phyloP scores from a whole-genome alignment of 2,329 filamentous ascomycete genomes.

The Pseudogymnoascus sp. region DNA sequence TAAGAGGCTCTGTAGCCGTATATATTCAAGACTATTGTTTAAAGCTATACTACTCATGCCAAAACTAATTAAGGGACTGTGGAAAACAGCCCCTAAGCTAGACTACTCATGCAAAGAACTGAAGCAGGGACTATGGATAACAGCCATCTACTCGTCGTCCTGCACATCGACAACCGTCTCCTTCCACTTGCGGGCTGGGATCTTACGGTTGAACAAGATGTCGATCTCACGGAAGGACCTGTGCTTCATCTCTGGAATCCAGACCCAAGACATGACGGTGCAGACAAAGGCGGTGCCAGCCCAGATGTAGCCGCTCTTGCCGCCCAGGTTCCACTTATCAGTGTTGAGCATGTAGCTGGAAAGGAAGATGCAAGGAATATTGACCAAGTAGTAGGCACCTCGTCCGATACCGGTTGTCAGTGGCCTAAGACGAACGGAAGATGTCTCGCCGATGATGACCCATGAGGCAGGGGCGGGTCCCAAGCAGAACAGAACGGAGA shows the following conservation, averaged over 20 bases:
- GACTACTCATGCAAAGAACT: not conserved
- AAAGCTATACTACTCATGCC: not conserved
- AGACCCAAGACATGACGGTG: conserved; percentile 39
- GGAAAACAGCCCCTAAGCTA: not conserved
- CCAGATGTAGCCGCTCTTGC: conserved; percentile 53
- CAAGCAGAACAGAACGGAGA: conserved; percentile 56
- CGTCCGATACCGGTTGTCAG: conserved; percentile 59
- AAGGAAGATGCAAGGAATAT: conserved; percentile 60
- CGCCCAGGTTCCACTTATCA: conserved; percentile 34
- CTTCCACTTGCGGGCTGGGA: conserved; percentile 35
- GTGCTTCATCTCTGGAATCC: conserved; percentile 47
- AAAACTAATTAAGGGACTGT: not conserved
- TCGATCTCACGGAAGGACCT: conserved; percentile 40
- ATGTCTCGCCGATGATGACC: conserved; percentile 60
- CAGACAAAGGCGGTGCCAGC: conserved; percentile 49
- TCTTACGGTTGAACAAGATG: conserved; percentile 33
- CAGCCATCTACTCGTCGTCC: conserved; percentile 49
- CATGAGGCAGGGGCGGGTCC: conserved; percentile 56
- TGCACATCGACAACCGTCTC: conserved; percentile 46
- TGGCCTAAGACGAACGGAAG: conserved; percentile 53
- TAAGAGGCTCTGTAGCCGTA: not conserved
- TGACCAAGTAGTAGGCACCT: conserved; percentile 52
- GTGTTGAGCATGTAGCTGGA: conserved; percentile 51
- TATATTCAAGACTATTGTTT: not conserved
- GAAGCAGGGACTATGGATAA: not conserved